These are phyloP conservation scores for Alternaria hordeiaustralica DNA, from an alignment of 2,329 filamentous ascomycete genomes.

Conservation along the genomic window DNA sequence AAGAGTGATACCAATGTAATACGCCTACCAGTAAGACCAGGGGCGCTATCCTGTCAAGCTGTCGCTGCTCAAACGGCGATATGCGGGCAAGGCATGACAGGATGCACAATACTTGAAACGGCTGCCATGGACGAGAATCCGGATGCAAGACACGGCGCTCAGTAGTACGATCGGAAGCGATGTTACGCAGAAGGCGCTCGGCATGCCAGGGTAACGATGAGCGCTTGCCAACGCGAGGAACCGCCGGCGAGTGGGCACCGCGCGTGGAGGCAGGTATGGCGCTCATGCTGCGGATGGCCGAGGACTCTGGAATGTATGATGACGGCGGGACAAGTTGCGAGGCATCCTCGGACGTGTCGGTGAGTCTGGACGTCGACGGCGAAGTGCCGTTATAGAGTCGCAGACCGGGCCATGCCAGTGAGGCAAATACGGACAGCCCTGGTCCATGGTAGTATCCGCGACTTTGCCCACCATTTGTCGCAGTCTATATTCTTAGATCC, in stretches of 20 bases:
- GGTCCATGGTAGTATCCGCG: slow-evolving; percentile 22
- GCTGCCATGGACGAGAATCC: slow-evolving; percentile 21
- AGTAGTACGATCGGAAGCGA: slow-evolving; percentile 31
- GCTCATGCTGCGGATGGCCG: slow-evolving; percentile 13
- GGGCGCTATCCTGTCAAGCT: slow-evolving; percentile 21
- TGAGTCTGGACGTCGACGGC: slow-evolving; percentile 32
- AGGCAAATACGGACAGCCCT: slow-evolving; percentile 26
- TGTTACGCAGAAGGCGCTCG: slow-evolving; percentile 35
- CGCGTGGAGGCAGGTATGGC: slow-evolving; percentile 30
- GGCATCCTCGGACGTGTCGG: slow-evolving; percentile 34
- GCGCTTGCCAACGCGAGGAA: slow-evolving; percentile 37
- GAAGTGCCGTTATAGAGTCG: slow-evolving; percentile 24
- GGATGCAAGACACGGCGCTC: slow-evolving; percentile 37
- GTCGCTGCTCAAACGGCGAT: slow-evolving; percentile 18
- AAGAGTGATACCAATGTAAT: slow-evolving; percentile 21
- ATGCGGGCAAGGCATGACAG: slow-evolving; percentile 27
- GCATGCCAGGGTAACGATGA: slow-evolving; percentile 21
- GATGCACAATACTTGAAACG: slow-evolving; percentile 25
- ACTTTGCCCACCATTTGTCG: slow-evolving; percentile 15
- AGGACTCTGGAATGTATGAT: slow-evolving; percentile 15
- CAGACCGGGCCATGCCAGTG: slow-evolving; percentile 26
- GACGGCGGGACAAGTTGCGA: slow-evolving; percentile 17
- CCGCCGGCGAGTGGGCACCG: slow-evolving; percentile 20
- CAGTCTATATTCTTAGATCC: slow-evolving; percentile 25
- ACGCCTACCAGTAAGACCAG: slow-evolving; percentile 2